Conservation (phyloP, 2,329 filamentous ascomycete species). For the Exophiala lecanii-corni region DNA sequence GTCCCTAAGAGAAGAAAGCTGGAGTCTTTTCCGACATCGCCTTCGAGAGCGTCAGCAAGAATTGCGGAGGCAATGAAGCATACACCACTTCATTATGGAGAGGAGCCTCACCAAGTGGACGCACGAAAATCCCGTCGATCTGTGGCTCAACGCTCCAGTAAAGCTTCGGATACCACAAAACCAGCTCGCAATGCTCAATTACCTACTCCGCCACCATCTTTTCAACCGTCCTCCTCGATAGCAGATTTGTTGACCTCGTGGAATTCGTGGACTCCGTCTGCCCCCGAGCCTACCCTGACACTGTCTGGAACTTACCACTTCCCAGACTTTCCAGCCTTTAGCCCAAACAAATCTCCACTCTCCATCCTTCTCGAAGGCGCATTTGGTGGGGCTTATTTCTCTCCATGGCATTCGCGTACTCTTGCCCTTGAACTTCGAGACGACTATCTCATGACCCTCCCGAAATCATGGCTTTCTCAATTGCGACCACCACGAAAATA, state of each 20-base stretch:
- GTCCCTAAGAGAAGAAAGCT: background rate
- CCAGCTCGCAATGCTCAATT: background rate
- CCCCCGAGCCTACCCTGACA: constrained; percentile 39
- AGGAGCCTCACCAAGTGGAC: constrained; percentile 21
- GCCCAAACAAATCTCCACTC: constrained; percentile 51
- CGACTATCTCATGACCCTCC: constrained; percentile 46
- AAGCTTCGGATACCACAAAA: background rate
- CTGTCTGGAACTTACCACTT: constrained; percentile 45
- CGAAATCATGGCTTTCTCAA: constrained; percentile 39
- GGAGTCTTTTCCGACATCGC: constrained; percentile 11
- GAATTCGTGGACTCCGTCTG: constrained; percentile 42
- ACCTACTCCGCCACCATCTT: background rate
- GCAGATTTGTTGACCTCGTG: constrained; percentile 33
- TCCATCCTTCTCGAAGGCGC: constrained; percentile 50
- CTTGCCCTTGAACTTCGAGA: constrained; percentile 40
- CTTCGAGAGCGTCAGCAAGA: constrained; percentile 45
- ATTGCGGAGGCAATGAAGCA: constrained; percentile 38
- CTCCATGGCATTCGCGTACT: constrained; percentile 42
- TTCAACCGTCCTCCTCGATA: constrained; percentile 21
- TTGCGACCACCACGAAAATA: constrained; percentile 36
- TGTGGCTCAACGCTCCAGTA: background rate
- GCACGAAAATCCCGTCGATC: background rate
- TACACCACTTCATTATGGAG: constrained; percentile 36
- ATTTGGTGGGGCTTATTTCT: constrained; percentile 52
- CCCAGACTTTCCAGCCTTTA: constrained; percentile 40